A percentile compares a stretch with the other conserved stretches of the same genome.
Evolutionary conservation across 2,329 filamentous ascomycete genomes (phyloP).

Genomic region (Emergomyces orientalis): DNA sequence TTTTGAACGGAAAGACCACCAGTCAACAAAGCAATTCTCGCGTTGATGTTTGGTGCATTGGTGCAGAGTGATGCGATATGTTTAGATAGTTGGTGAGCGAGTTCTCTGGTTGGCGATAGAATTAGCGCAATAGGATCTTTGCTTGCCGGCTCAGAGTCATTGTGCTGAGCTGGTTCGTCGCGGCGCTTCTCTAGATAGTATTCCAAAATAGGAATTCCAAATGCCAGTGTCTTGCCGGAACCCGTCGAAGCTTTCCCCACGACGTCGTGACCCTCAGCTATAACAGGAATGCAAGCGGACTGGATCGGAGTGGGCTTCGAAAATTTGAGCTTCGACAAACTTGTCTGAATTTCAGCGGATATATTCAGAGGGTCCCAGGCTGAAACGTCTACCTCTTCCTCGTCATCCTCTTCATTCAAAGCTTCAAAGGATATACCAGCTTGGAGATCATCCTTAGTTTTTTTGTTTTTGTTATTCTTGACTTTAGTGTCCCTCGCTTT

Average conservation of each 20-base stretch:
- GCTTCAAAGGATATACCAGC: constrained; percentile 30
- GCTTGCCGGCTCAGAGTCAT: constrained; percentile 31
- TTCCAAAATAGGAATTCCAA: constrained; percentile 87
- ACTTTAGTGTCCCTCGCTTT: constrained; percentile 20
- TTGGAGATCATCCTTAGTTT: constrained; percentile 19
- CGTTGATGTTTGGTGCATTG: constrained; percentile 51
- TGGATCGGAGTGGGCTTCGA: constrained; percentile 75
- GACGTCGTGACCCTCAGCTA: constrained; percentile 75
- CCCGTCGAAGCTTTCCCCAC: constrained; percentile 94
- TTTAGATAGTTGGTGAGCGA: constrained; percentile 81
- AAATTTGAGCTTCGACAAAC: constrained; percentile 73
- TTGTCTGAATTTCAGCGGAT: constrained; percentile 60
- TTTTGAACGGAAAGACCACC: constrained; percentile 92
- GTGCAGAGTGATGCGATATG: constrained; percentile 71
- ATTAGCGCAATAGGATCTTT: constrained; percentile 62
- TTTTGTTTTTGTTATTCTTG: constrained; percentile 17
- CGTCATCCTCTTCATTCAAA: constrained; percentile 37
- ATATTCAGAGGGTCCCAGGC: constrained; percentile 69
- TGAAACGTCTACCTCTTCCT: constrained; percentile 60
- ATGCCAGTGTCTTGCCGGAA: constrained; percentile 92
- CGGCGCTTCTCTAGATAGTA: constrained; percentile 53
- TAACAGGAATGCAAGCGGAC: constrained; percentile 65
- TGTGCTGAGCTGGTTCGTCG: constrained; percentile 22
- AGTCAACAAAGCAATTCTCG: constrained; percentile 70
- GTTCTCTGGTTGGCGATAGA: constrained; percentile 81